phyloP scores from a whole-genome alignment of 2,329 filamentous ascomycete species.

The Aspergillus luchuensis region DNA sequence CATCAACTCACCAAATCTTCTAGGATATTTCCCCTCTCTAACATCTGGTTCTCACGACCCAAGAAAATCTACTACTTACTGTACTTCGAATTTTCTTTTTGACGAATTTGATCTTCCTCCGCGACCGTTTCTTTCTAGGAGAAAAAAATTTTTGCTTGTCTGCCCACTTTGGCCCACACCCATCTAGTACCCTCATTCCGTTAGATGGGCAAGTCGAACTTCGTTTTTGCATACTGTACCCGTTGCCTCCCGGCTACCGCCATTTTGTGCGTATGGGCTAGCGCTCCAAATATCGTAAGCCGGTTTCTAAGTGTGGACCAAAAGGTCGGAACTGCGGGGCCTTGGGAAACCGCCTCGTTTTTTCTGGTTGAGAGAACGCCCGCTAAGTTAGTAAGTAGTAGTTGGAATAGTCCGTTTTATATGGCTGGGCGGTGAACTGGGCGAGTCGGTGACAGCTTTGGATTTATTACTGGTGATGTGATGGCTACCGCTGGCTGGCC shows the following conservation, averaged over 20 bases:
- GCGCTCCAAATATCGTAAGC: slow-evolving; percentile 9
- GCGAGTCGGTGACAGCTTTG: not conserved
- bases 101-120: not conserved
- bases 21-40: slow-evolving; percentile 13
- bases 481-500: too few species aligned
- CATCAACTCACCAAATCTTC: slow-evolving; percentile 12
- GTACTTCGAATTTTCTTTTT: not conserved
- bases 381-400: not conserved
- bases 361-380: not conserved
- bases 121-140: not conserved
- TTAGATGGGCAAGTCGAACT: slow-evolving; percentile 2
- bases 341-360: slow-evolving; percentile 1
- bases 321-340: slow-evolving; percentile 22
- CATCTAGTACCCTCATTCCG: not conserved
- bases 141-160: not conserved
- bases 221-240: slow-evolving; percentile 9
- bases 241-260: slow-evolving; percentile 17
- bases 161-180: slow-evolving; percentile 11
- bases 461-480: not conserved
- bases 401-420: not conserved
- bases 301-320: slow-evolving; percentile 18
- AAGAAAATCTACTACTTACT: too few species aligned
- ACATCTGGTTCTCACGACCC: not conserved
- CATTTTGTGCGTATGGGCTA: slow-evolving; percentile 11
- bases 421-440: not conserved